Percentiles rank a stretch among this genome's conserved stretches.
phyloP scores from a whole-genome alignment of 1,139 yeast species.

The Hyphopichia wangnamkhiaoensis region DNA sequence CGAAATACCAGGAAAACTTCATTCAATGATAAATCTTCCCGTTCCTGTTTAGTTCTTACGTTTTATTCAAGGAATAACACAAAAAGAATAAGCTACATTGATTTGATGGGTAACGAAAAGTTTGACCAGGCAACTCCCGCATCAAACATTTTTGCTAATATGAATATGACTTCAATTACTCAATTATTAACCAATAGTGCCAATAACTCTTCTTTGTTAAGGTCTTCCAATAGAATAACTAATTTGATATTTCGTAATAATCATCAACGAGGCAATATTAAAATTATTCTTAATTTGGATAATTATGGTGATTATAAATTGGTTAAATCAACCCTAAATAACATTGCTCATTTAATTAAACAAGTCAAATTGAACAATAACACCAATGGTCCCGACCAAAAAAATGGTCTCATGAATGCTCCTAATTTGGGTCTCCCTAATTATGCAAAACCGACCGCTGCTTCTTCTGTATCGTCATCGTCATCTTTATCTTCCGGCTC shows the following conservation, averaged over 20 bases:
- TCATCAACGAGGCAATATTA: slow-evolving; percentile 14
- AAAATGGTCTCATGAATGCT: background rate
- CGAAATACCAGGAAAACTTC: slow-evolving; percentile 23
- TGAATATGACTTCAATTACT: slow-evolving; percentile 30
- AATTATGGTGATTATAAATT: slow-evolving; percentile 26
- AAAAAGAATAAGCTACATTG: slow-evolving; percentile 25
- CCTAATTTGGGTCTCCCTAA: slow-evolving; percentile 18
- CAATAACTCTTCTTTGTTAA: slow-evolving; percentile 9
- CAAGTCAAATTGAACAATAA: slow-evolving; percentile 16
- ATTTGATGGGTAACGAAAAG: slow-evolving; percentile 35
- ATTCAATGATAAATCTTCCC: slow-evolving; percentile 22
- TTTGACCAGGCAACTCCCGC: slow-evolving; percentile 15
- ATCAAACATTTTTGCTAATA: slow-evolving; percentile 29
- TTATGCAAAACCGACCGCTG: slow-evolving; percentile 34
- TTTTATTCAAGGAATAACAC: slow-evolving; percentile 19
- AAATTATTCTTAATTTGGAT: slow-evolving; percentile 31
- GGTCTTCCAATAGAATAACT: slow-evolving; percentile 30
- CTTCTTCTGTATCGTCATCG: slow-evolving; percentile 17
- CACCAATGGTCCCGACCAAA: slow-evolving; percentile 1
- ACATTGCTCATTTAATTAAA: slow-evolving; percentile 26
- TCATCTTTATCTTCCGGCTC: no score
- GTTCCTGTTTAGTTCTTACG: slow-evolving; percentile 30
- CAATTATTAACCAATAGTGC: slow-evolving; percentile 20
- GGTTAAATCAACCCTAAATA: slow-evolving; percentile 28
- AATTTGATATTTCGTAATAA: slow-evolving; percentile 25